A percentile compares a stretch with the other conserved stretches of the same genome.
Conservation (phyloP, 2,329 filamentous ascomycete genomes). For the Penicillium digitatum region DNA sequence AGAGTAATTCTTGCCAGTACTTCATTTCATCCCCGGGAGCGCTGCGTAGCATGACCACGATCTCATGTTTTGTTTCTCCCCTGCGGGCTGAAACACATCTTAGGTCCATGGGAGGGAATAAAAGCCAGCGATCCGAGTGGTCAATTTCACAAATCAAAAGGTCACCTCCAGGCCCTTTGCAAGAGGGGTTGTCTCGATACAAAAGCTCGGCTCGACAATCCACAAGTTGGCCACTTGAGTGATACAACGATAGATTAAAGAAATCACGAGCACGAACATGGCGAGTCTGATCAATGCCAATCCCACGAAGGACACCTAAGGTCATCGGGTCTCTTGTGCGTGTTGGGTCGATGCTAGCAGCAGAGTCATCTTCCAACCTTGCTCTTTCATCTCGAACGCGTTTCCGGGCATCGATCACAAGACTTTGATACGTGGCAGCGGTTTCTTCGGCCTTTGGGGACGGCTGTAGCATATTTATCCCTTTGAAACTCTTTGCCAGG, state of each 20-base stretch:
- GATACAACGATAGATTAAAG: slow-evolving; percentile 78
- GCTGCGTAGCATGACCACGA: slow-evolving; percentile 85
- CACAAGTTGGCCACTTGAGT: slow-evolving; percentile 85
- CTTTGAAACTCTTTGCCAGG: slow-evolving; percentile 77
- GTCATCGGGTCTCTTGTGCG: slow-evolving; percentile 75
- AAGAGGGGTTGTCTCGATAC: slow-evolving; percentile 72
- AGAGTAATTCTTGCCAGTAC: slow-evolving; percentile 81
- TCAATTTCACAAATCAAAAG: slow-evolving; percentile 92
- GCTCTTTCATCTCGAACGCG: slow-evolving; percentile 69
- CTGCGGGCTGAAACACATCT: slow-evolving; percentile 72
- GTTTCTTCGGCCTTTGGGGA: slow-evolving; percentile 56
- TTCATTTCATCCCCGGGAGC: slow-evolving; percentile 52
- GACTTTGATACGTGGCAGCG: slow-evolving; percentile 61
- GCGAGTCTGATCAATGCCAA: slow-evolving; percentile 69
- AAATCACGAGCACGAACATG: slow-evolving; percentile 87
- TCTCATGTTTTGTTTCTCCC: slow-evolving; percentile 66
- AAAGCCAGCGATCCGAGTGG: slow-evolving; percentile 69
- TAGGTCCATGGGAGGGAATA: slow-evolving; percentile 83
- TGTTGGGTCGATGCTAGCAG: slow-evolving; percentile 74
- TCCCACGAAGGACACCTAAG: slow-evolving; percentile 64
- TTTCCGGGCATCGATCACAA: slow-evolving; percentile 73
- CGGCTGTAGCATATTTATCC: slow-evolving; percentile 42
- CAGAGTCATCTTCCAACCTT: slow-evolving; percentile 78
- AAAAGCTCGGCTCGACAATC: slow-evolving; percentile 86
- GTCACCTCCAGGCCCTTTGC: slow-evolving; percentile 67